A percentile compares a stretch with the other conserved stretches of the same genome.
phyloP scores from a whole-genome alignment of 768 basidiomycete genomes.

The Rhizopogon vesiculosus region DNA sequence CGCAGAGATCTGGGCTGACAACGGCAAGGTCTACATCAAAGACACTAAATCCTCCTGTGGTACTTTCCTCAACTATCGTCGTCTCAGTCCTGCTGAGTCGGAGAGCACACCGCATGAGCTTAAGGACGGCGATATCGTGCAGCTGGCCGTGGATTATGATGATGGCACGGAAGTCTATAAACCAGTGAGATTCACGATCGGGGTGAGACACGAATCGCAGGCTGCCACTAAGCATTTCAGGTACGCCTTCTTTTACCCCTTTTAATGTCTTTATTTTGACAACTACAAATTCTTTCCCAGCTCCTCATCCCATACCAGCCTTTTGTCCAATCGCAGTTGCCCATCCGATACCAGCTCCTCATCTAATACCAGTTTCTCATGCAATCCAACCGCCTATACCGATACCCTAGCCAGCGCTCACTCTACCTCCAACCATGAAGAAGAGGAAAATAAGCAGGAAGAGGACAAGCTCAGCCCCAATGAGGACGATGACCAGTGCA shows the following conservation, averaged over 20 bases:
- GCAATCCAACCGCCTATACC: no score
- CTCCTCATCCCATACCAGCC: no score
- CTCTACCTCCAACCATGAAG: no score
- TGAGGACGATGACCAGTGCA: no score
- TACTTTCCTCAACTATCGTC: constrained; percentile 93
- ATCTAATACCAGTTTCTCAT: no score
- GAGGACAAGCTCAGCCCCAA: no score
- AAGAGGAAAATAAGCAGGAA: no score
- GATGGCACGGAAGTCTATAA: constrained; percentile 96
- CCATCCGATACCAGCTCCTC: no score
- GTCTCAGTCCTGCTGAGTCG: constrained; percentile 77
- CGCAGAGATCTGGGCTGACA: constrained; percentile 88
- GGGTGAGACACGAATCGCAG: constrained; percentile 65
- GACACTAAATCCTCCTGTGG: constrained; percentile 90
- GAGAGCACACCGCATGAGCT: constrained; percentile 75
- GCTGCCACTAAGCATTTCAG: constrained; percentile 89
- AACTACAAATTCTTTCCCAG: no score
- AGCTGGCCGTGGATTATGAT: constrained; percentile 96
- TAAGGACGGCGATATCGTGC: constrained; percentile 91
- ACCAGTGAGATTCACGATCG: constrained; percentile 92
- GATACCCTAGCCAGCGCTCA: no score
- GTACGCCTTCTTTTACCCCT: constrained; percentile 5
- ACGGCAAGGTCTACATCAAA: constrained; percentile 73
- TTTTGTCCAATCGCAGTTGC: no score
- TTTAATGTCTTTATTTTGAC: neutral